Base-by-base conservation (phyloP, 1,284 basidiomycete species). In the Boletus smithii region DNA sequence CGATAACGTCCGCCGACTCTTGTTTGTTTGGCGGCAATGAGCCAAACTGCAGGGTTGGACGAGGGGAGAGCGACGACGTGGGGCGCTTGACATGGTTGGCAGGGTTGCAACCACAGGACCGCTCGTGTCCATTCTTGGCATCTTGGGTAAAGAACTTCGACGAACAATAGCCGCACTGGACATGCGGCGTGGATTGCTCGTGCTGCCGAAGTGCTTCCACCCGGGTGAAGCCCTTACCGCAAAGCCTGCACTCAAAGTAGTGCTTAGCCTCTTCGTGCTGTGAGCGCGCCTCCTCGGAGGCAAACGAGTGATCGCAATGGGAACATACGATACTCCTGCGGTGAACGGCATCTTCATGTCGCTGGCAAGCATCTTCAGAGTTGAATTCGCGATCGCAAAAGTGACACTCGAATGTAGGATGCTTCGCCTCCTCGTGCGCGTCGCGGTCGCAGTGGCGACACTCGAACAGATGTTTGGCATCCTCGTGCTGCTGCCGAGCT, bases 151-250 rank as follows among this genome's bases (percentile, higher is more conserved):
- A 16, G 24, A 46, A 27, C 35, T 17, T 36, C 5, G 3, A 3
- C 4, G 8, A 3, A 39, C 61, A 66, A 48, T 50, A 44, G 13
- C n/a, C 16, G 38, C 61, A 66, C 14, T 27, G 1, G n/a, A 50
- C 16, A 18, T 46, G 49, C 11, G 44, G 36, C 43, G n/a, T 42
- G 2, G 32, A 30, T 13, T 39, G 9, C 16, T 57, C 7, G 39
- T 67, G 59, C 26, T 17, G 17, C 10, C 14, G 18, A 24, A 52
- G 35, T 4, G 30, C 30, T 17, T 38, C 39, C 4, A 3, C 6
- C 4, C 36, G 34, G 3, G 11, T 0, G 23, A 64, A 60, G 23
- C 14, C 23, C 14, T 5, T 29, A 20, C 13, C 3, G 17, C 57
- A 64, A 20, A 27, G 10, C 4, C 1, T 24, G 36, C 58, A 60